Percentiles rank a stretch among this genome's conserved stretches.
These are phyloP conservation scores for Scortechinia acanthostroma DNA, from an alignment of 2,329 filamentous ascomycete genomes.

Conservation along the genomic window DNA sequence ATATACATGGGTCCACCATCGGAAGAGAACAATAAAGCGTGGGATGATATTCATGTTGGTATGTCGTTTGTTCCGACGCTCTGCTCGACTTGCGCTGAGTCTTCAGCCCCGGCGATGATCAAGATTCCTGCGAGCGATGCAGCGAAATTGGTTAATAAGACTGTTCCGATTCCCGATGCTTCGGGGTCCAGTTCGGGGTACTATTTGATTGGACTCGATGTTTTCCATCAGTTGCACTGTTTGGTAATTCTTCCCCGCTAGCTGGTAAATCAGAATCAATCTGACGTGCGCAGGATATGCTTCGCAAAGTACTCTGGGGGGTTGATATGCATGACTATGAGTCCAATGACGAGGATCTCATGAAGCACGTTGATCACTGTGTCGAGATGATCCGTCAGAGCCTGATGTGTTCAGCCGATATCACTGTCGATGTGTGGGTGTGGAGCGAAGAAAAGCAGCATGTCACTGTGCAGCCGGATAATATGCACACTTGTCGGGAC, in stretches of 20 bases:
- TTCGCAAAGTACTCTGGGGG: not conserved
- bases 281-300: not conserved
- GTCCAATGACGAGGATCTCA: not conserved
- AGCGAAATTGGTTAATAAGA: not conserved
- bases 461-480: not conserved
- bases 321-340: not conserved
- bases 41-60: not conserved
- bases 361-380: conserved; percentile 9
- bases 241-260: not conserved
- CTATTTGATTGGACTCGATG: not conserved
- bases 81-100: not conserved
- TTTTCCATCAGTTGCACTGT: not conserved
- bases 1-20: not conserved
- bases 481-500: conserved; percentile 9
- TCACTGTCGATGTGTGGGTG: conserved; percentile 4
- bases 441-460: conserved; percentile 5
- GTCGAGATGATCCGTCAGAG: conserved; percentile 9
- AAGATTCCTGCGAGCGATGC: not conserved
- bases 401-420: conserved; percentile 9
- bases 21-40: not conserved
- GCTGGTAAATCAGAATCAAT: no score
- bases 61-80: not conserved
- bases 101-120: not conserved
- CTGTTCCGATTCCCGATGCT: not conserved
- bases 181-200: no score